Percentiles rank a stretch among this genome's conserved stretches.
Conservation (phyloP, 768 basidiomycete species). For the Rubroboletus pulcherrimus region DNA sequence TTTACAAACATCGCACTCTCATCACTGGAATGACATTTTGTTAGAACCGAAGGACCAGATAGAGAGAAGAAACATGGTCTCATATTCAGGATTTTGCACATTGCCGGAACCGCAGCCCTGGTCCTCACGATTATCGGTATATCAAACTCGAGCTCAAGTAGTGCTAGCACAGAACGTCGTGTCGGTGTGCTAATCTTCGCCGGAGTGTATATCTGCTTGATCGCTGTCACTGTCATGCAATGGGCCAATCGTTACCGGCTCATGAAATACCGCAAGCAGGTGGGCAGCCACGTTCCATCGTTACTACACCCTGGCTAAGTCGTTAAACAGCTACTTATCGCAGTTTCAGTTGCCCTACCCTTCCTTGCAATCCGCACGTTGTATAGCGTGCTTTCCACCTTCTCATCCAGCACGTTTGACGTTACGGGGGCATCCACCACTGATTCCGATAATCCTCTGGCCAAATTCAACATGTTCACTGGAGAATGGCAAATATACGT, state of each 20-base stretch:
- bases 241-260: conserved; percentile 45
- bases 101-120: conserved; percentile 28
- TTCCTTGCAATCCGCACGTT: conserved; percentile 47
- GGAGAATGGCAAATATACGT: conserved; percentile 60
- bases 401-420: conserved; percentile 43
- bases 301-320: conserved; percentile 8
- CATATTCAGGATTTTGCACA: conserved; percentile 27
- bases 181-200: conserved; percentile 34
- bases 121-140: conserved; percentile 34
- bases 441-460: conserved; percentile 32
- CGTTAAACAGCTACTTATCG: conserved; percentile 47
- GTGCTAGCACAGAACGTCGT: conserved; percentile 29
- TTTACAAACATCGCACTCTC: background rate
- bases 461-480: conserved; percentile 52
- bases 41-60: conserved; percentile 31
- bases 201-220: conserved; percentile 40
- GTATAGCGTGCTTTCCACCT: conserved; percentile 57
- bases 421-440: conserved; percentile 25
- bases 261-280: conserved; percentile 26
- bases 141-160: conserved; percentile 10
- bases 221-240: conserved; percentile 46
- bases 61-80: conserved; percentile 7
- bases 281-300: conserved; percentile 27
- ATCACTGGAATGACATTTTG: conserved; percentile 1
- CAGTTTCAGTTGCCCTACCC: conserved; percentile 52